phyloP scores from a whole-genome alignment of 2,329 filamentous ascomycete genomes.

The Fusarium sp. region DNA sequence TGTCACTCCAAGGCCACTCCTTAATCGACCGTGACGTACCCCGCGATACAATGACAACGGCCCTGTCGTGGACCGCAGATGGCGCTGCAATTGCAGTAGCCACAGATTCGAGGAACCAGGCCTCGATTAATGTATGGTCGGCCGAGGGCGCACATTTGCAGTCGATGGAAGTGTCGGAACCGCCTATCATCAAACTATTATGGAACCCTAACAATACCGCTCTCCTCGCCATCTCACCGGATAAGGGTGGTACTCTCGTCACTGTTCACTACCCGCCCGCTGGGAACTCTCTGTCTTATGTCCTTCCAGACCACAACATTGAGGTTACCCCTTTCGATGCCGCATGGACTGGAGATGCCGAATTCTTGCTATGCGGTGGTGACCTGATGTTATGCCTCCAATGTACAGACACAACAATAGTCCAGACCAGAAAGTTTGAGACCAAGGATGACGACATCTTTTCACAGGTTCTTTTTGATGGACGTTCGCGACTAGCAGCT shows the following conservation, averaged over 20 bases:
- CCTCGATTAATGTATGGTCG: slow-evolving; percentile 67
- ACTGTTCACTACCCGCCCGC: slow-evolving; percentile 63
- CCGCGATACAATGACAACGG: slow-evolving; percentile 65
- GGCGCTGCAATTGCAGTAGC: slow-evolving; percentile 68
- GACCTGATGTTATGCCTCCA: slow-evolving; percentile 62
- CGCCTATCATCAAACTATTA: slow-evolving; percentile 70
- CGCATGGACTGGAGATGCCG: slow-evolving; percentile 67
- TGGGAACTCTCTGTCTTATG: slow-evolving; percentile 59
- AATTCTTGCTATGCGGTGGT: slow-evolving; percentile 70
- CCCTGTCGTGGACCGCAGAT: slow-evolving; percentile 70
- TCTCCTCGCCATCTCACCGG: slow-evolving; percentile 68
- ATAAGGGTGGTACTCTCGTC: slow-evolving; percentile 64
- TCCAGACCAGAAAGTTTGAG: slow-evolving; percentile 60
- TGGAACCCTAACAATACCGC: slow-evolving; percentile 68
- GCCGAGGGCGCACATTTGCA: slow-evolving; percentile 63
- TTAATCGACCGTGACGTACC: slow-evolving; percentile 66
- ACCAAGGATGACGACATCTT: slow-evolving; percentile 65
- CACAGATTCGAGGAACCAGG: slow-evolving; percentile 63
- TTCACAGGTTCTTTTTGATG: slow-evolving; percentile 67
- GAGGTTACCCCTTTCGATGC: slow-evolving; percentile 65
- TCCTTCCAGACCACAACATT: slow-evolving; percentile 62
- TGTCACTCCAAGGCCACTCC: slow-evolving; percentile 50
- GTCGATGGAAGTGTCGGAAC: slow-evolving; percentile 66
- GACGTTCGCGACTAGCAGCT: slow-evolving; percentile 63
- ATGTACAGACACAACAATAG: slow-evolving; percentile 60